These are phyloP conservation scores for Mycena metata DNA, from an alignment of 768 basidiomycete genomes.

Conservation along the genomic window DNA sequence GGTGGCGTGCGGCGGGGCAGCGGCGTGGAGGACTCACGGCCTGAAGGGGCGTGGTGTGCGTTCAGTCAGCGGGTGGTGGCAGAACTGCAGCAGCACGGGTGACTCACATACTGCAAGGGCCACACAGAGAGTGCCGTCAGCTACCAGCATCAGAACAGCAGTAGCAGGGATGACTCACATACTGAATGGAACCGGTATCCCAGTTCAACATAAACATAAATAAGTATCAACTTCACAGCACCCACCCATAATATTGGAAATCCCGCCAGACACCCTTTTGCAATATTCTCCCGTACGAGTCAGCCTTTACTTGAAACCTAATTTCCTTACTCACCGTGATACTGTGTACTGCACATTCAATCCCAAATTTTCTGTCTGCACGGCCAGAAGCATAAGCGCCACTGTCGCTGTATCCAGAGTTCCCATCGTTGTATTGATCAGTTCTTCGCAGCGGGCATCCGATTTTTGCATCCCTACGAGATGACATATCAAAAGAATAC, in stretches of 20 bases:
- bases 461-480: slow-evolving; percentile 14
- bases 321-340: slow-evolving; percentile 6
- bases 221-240: slow-evolving; percentile 1
- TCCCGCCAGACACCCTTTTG: background rate
- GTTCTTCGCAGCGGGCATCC: slow-evolving; percentile 9
- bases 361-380: slow-evolving; percentile 16
- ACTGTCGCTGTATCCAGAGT: slow-evolving; percentile 12
- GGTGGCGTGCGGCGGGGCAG: no score
- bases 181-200: slow-evolving; percentile 3
- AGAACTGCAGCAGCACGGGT: background rate
- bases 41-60: slow-evolving; percentile 6
- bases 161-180: slow-evolving; percentile 8
- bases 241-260: slow-evolving; percentile 8
- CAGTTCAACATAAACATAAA: slow-evolving; percentile 5
- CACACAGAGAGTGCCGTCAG: slow-evolving; percentile 2
- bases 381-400: slow-evolving; percentile 15
- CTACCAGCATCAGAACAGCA: background rate
- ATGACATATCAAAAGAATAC: background rate
- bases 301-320: background rate
- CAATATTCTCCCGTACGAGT: background rate
- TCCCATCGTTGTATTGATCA: slow-evolving; percentile 10
- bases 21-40: no score
- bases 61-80: slow-evolving; percentile 4
- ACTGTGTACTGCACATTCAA: slow-evolving; percentile 12
- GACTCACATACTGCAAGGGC: slow-evolving; percentile 10